phyloP scores from a whole-genome alignment of 257 asterid genomes.

The Scutellaria minor region DNA sequence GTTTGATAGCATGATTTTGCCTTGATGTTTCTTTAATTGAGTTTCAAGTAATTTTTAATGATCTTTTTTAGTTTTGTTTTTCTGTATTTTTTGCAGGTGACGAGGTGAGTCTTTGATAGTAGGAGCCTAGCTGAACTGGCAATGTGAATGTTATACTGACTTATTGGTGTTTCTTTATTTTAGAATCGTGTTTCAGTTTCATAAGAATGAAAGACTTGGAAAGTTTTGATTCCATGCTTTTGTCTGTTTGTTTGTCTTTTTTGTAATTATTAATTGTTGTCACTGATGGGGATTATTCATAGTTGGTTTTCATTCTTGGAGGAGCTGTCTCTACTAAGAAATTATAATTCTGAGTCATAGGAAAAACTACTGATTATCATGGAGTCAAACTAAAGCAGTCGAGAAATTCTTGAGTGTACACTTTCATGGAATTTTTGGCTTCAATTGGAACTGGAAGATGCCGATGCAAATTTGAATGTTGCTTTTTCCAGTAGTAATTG shows the following conservation, averaged over 20 bases:
- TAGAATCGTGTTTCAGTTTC: conserved; percentile 7
- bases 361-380: background rate
- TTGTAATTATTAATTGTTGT: background rate
- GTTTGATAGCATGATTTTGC: background rate
- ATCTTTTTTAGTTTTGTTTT: background rate
- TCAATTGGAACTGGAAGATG: background rate
- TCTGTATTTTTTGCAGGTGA: conserved; percentile 69
- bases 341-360: background rate
- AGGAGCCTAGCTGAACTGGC: conserved; percentile 24
- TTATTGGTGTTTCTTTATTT: conserved; percentile 1
- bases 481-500: background rate
- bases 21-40: background rate
- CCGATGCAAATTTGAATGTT: background rate
- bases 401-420: background rate
- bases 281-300: background rate
- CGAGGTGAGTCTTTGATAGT: conserved; percentile 61
- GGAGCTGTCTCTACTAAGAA: conserved; percentile 1
- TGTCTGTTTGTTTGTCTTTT: background rate
- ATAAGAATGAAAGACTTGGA: conserved; percentile 6
- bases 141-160: conserved; percentile 21
- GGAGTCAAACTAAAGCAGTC: background rate
- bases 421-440: conserved; percentile 4
- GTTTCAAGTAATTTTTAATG: background rate
- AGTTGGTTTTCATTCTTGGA: background rate
- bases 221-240: background rate